Percentiles rank a stretch among this genome's conserved stretches.
Conservation (phyloP, 1,139 yeast species). For the Pichia sp. region DNA sequence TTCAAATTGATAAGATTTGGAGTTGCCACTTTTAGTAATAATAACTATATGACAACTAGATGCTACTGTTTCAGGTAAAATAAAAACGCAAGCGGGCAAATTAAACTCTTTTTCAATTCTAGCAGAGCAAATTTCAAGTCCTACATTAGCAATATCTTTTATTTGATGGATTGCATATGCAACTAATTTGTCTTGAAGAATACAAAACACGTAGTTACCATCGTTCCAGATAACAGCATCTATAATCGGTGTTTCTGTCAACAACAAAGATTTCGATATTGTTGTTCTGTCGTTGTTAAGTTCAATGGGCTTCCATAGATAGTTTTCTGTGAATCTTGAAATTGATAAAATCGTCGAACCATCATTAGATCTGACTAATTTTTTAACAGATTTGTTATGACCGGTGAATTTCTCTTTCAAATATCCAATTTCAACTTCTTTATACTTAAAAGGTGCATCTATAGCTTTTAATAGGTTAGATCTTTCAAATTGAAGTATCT, state of each 20-base stretch:
- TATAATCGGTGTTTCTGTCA: conserved; percentile 34
- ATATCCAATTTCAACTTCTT: conserved; percentile 18
- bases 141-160: not conserved
- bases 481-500: conserved; percentile 27
- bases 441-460: not conserved
- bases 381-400: conserved; percentile 71
- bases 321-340: conserved; percentile 50
- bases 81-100: conserved; percentile 35
- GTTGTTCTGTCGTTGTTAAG: conserved; percentile 27
- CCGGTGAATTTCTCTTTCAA: conserved; percentile 65
- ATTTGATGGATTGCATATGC: conserved; percentile 40
- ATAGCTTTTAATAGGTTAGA: conserved; percentile 2
- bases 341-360: conserved; percentile 51
- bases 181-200: conserved; percentile 38
- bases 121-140: conserved; percentile 10
- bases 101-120: conserved; percentile 15
- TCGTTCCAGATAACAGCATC: conserved; percentile 49
- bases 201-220: conserved; percentile 43
- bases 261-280: conserved; percentile 23
- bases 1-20: conserved; percentile 24
- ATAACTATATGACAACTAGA: conserved; percentile 39
- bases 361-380: conserved; percentile 55
- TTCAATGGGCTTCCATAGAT: conserved; percentile 53
- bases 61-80: conserved; percentile 39
- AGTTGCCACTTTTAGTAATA: conserved; percentile 28